Evolutionary conservation across 2,329 filamentous ascomycete genomes (phyloP).

Genomic region (Fusarium nodosum): DNA sequence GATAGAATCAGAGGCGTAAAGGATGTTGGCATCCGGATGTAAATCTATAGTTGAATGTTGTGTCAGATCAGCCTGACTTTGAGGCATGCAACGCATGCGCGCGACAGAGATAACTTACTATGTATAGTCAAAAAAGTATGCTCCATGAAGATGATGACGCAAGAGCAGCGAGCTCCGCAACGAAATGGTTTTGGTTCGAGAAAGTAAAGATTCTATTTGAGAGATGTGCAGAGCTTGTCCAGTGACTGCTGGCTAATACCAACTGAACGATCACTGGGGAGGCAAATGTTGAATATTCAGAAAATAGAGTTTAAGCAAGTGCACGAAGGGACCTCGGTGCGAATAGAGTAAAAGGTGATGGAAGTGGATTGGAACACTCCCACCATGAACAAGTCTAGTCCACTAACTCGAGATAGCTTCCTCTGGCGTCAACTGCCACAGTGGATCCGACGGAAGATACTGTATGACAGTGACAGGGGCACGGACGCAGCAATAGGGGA

Average conservation of each 20-base stretch:
- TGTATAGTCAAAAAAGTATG: slow-evolving; percentile 94
- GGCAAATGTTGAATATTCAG: slow-evolving; percentile 9
- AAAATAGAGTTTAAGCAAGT: slow-evolving; percentile 10
- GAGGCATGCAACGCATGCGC: neutral
- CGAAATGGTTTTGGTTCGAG: slow-evolving; percentile 14
- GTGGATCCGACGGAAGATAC: slow-evolving; percentile 15
- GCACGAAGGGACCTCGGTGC: slow-evolving; percentile 10
- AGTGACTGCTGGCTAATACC: slow-evolving; percentile 35
- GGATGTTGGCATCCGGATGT: slow-evolving; percentile 79
- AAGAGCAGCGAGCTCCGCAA: slow-evolving; percentile 39
- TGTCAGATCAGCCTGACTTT: slow-evolving; percentile 10
- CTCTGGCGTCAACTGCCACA: slow-evolving; percentile 41
- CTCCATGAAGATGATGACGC: slow-evolving; percentile 68
- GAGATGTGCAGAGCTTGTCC: slow-evolving; percentile 8
- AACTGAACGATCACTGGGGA: slow-evolving; percentile 19
- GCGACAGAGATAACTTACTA: slow-evolving; percentile 67
- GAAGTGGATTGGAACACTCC: slow-evolving; percentile 38
- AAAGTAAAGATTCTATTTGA: slow-evolving; percentile 5
- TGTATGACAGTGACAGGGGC: slow-evolving; percentile 18
- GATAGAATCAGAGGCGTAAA: slow-evolving; percentile 88
- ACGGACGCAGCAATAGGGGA: slow-evolving; percentile 19
- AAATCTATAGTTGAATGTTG: slow-evolving; percentile 64
- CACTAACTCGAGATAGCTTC: slow-evolving; percentile 32
- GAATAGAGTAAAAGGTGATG: slow-evolving; percentile 28
- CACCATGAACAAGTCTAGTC: slow-evolving; percentile 32